Percentiles rank a stretch among this genome's conserved stretches.
Conservation (phyloP, 2,329 filamentous ascomycete species). For the Lojkania enalia region DNA sequence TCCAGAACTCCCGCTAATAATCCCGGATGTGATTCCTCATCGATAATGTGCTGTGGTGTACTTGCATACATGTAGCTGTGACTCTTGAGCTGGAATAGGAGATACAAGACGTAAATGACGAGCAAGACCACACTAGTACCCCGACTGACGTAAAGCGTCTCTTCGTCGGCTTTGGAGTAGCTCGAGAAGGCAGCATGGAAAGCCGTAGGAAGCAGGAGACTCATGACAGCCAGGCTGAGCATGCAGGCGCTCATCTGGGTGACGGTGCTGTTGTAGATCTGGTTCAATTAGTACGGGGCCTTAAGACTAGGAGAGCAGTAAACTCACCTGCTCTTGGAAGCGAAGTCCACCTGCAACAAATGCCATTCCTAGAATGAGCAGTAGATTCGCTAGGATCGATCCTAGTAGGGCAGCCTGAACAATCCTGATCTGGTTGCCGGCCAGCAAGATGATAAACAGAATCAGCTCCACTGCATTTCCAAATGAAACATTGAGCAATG, state of each 20-base stretch:
- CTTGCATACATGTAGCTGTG: conserved; percentile 91
- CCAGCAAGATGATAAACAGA: conserved; percentile 51
- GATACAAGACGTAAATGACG: conserved; percentile 79
- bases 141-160: conserved; percentile 82
- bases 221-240: conserved; percentile 86
- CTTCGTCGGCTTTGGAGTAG: conserved; percentile 62
- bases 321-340: conserved; percentile 75
- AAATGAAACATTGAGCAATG: conserved; percentile 56
- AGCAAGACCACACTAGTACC: conserved; percentile 86
- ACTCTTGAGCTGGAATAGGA: conserved; percentile 89
- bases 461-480: conserved; percentile 58
- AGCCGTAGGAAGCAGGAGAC: conserved; percentile 84
- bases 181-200: conserved; percentile 86
- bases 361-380: conserved; percentile 89
- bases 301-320: background rate
- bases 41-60: conserved; percentile 88
- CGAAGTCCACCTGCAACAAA: conserved; percentile 85
- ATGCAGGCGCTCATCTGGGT: conserved; percentile 96
- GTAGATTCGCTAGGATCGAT: conserved; percentile 84
- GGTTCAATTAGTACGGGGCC: conserved; percentile 15
- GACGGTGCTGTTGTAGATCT: conserved; percentile 93
- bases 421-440: conserved; percentile 77
- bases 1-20: conserved; percentile 82
- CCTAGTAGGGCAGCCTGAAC: conserved; percentile 89
- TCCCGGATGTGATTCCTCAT: conserved; percentile 86